Evolutionary conservation across 495 filamentous ascomycete species (phyloP), one percentile per base, ranked within the genome.

Genomic region (Hypoxylon cercidicola): DNA sequence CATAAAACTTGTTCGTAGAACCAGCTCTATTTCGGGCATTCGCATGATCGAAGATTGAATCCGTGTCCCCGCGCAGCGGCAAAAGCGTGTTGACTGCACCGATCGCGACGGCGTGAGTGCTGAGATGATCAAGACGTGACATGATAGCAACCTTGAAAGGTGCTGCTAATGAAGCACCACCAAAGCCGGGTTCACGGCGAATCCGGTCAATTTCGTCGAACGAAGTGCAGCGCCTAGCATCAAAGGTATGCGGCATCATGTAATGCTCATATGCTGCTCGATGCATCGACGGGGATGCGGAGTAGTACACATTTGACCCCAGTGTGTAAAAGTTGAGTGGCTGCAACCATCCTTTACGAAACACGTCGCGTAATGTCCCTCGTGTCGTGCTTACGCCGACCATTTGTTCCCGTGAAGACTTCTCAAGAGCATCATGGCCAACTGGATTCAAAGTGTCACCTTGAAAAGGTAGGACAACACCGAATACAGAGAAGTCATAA

Each of bases 21-120:
- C 91, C 90, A 3, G 87, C 80, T 66, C 84, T 86, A 73, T 89
- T 88, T 23, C 89, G 82, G 20, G 88, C 82, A 67, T 84, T 86
- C 35, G 86, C 81, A 40, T 91, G 82, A n/a, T 88, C 82, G 20
- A 88, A 81, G 50, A 91, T 87, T 2, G 79, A 84, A 21, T 73
- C 82, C 4, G 83, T 78, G 6, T 84, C 74, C 1, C 86, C 85
- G 15, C 90, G 84, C 1, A 93, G 77, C 0, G 91, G 91, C 62
- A 93, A 79, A n/a, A 93, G 81, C 0, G 90, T 93, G 72, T 95
- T 93, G 53, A 92, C 88, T 10, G 91, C 89, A 1, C 91, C 91
- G 58, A 95, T 93, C 7, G 88, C 90, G 41, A 87, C 87, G 6
- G 90, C 91, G 66, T 95, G 90, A 62, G 85, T 84, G 55, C 88